Percentiles rank a stretch among this genome's conserved stretches.
Conservation (phyloP, 2,329 filamentous ascomycete species). For the Talaromyces atroroseus region DNA sequence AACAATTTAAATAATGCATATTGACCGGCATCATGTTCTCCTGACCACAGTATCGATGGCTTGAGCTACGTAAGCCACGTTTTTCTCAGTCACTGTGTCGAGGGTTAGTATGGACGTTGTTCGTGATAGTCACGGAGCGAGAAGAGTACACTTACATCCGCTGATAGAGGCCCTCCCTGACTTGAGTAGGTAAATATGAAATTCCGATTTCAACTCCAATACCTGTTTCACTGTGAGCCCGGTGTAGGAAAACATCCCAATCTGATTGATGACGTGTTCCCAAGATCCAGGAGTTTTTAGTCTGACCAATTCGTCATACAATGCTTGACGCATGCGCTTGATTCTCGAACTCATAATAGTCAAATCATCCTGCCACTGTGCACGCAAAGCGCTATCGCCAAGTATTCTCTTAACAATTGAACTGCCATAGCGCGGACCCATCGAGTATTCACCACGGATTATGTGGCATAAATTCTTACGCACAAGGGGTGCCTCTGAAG, state of each 20-base stretch:
- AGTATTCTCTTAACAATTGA: slow-evolving; percentile 77
- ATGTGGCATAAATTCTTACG: slow-evolving; percentile 36
- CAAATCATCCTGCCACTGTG: slow-evolving; percentile 86
- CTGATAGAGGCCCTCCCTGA: slow-evolving; percentile 37
- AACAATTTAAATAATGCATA: background rate
- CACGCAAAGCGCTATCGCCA: slow-evolving; percentile 70
- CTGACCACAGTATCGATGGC: slow-evolving; percentile 35
- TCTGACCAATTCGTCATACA: slow-evolving; percentile 75
- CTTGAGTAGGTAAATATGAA: slow-evolving; percentile 40
- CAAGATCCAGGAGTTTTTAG: slow-evolving; percentile 85
- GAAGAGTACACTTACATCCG: slow-evolving; percentile 29
- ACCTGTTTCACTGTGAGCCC: slow-evolving; percentile 45
- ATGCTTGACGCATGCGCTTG: slow-evolving; percentile 75
- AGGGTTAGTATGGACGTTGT: slow-evolving; percentile 2
- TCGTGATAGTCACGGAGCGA: background rate
- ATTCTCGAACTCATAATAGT: slow-evolving; percentile 90
- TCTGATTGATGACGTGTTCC: slow-evolving; percentile 88
- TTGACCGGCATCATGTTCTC: slow-evolving; percentile 15
- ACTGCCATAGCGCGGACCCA: slow-evolving; percentile 75
- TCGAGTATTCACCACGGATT: slow-evolving; percentile 37
- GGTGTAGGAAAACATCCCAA: slow-evolving; percentile 87
- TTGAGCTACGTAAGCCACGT: slow-evolving; percentile 35
- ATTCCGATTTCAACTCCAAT: slow-evolving; percentile 34
- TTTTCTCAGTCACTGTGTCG: slow-evolving; percentile 35
- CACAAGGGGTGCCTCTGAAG: slow-evolving; percentile 25